Evolutionary conservation across 1,284 basidiomycete species (phyloP).

Genomic region (Puccinia coronata): DNA sequence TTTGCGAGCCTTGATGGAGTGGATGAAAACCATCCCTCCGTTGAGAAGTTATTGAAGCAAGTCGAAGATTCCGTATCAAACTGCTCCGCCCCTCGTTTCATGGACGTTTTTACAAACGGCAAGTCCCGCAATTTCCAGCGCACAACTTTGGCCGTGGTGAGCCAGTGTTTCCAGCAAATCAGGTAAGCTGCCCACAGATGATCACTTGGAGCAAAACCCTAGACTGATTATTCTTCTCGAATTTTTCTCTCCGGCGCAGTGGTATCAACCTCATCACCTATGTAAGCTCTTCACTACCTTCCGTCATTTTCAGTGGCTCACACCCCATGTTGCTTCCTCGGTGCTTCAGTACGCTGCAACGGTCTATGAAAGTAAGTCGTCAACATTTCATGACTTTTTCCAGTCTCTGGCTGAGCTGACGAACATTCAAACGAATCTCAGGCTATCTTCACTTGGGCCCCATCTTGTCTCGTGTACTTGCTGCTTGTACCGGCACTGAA

Average conservation of each 20-base stretch:
- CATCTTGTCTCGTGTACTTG: conserved; percentile 68
- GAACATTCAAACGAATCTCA: too few relatives aligned
- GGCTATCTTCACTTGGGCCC: conserved; percentile 67
- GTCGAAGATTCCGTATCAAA: conserved; percentile 55
- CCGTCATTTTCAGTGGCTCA: not conserved
- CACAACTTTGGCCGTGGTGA: conserved; percentile 65
- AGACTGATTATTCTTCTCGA: not conserved
- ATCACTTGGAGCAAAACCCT: too few relatives aligned
- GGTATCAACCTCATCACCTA: conserved; percentile 71
- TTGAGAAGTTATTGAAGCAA: conserved; percentile 62
- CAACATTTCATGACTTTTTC: too few relatives aligned
- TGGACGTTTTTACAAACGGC: conserved; percentile 66
- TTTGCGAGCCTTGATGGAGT: conserved; percentile 68
- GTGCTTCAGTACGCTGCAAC: conserved; percentile 57
- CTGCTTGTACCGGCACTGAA: conserved; percentile 71
- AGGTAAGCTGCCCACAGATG: too few relatives aligned
- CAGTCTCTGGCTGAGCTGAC: too few relatives aligned
- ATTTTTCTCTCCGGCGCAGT: conserved; percentile 55
- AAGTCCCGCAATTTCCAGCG: conserved; percentile 69
- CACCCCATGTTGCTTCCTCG: not conserved
- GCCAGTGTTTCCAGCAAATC: conserved; percentile 73
- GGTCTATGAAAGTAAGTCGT: conserved; percentile 54
- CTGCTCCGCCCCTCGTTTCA: conserved; percentile 49
- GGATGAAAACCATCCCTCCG: conserved; percentile 63
- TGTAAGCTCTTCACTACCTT: conserved; percentile 42